Conservation (phyloP, 169 alveolate genomes). For the Ichthyophthirius multifiliis region DNA sequence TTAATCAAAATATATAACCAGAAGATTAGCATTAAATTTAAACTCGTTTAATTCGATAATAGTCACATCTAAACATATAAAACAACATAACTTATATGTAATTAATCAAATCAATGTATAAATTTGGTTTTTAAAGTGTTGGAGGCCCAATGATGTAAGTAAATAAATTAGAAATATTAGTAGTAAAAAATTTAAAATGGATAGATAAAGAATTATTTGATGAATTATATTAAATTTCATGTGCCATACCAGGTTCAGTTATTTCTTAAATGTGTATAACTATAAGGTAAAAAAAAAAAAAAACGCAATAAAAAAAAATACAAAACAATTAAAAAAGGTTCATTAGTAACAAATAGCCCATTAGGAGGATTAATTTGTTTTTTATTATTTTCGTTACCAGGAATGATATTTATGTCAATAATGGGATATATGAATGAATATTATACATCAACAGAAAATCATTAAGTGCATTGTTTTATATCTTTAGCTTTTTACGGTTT, state of each 20-base stretch:
- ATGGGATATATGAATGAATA: not conserved
- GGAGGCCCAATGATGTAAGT: conserved; percentile 3
- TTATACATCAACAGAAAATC: not conserved
- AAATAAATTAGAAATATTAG: not conserved
- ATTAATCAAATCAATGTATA: too few relatives aligned
- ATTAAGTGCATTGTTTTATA: not conserved
- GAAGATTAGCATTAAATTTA: too few relatives aligned
- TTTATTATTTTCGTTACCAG: not conserved
- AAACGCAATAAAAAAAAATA: too few relatives aligned
- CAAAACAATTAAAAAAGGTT: not conserved
- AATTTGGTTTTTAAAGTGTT: too few relatives aligned
- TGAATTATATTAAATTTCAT: not conserved
- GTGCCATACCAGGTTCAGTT: not conserved
- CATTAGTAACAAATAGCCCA: not conserved
- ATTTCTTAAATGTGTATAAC: not conserved
- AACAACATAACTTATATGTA: too few relatives aligned
- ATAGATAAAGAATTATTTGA: not conserved
- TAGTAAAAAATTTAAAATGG: not conserved
- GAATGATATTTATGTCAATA: not conserved
- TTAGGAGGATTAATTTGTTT: not conserved
- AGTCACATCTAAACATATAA: too few relatives aligned
- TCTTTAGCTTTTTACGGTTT: not conserved
- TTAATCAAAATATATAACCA: too few relatives aligned
- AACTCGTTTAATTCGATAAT: too few relatives aligned
- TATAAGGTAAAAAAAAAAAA: not conserved